Base-by-base conservation (phyloP, 106 monocot genomes). In the Cymbidium sinense region DNA sequence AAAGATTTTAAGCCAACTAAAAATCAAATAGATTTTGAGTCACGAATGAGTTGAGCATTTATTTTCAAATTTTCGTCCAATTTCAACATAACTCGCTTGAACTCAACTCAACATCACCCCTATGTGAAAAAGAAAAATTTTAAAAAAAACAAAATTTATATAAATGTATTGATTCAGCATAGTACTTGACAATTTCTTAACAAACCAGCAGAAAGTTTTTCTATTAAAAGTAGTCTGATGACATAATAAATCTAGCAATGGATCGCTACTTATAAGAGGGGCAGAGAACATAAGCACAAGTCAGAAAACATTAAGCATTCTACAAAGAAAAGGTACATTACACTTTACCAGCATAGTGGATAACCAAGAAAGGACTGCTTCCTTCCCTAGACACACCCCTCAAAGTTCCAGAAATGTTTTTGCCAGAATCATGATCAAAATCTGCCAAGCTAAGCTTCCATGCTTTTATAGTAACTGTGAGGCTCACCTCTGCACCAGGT, bases 331-430 rank as follows among this genome's bases (percentile, higher is more conserved):
- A 8, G 15, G 23, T 36, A 71, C 0, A 55, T 50, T 17, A 44
- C 64, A 29, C 37, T 18, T 33, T 84, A 99, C 98, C 98, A 70
- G 98, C 90, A 87, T 99, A 99, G 79, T 95, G 87, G 82, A 99
- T 89, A 76, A 88, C 84, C 75, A 99, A 81, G 64, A 87, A 64
- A 25, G 95, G 95, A 64, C 83, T 86, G 78, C 78, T 91, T 84
- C 95, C 95, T 87, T 99, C 94, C 81, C 85, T 99, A 18, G 91
- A 85, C 43, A 85, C 83, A 36, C 94, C 90, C 94, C 86, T 75
- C 34, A 74, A 50, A 80, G 64, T 86, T 62, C 77, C 77, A 69
- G 85, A 79, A 65, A 74, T 41, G 74, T 70, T 86, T 79, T 80
- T 94, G 74, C 79, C 77, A 70, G 85, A 35, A 82, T 86, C 87